phyloP scores from a whole-genome alignment of 2,329 filamentous ascomycete species.

The Sporothrix humicola region DNA sequence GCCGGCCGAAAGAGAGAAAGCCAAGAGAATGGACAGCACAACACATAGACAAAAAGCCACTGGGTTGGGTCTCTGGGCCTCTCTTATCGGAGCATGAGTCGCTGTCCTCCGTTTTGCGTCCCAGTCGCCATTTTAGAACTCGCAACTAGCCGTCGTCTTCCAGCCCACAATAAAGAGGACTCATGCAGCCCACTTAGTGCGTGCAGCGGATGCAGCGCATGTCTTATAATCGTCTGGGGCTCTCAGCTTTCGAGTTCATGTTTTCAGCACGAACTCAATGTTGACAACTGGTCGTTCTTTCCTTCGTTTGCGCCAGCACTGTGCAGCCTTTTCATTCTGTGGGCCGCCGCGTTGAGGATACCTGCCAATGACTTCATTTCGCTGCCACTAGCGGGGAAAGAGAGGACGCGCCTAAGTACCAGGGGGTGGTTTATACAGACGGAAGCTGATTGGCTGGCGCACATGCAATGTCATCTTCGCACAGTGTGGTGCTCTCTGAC shows the following conservation, averaged over 20 bases:
- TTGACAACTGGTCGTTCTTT: neutral
- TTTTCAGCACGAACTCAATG: neutral
- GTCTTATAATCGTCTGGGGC: neutral
- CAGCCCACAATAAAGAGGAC: constrained; percentile 8
- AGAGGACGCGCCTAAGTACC: neutral
- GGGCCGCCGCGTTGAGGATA: neutral
- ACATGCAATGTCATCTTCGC: neutral
- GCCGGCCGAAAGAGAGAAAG: neutral
- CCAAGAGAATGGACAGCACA: constrained; percentile 19
- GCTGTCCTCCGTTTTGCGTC: constrained; percentile 5
- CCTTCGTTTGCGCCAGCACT: neutral
- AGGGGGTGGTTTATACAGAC: neutral
- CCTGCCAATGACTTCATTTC: constrained; percentile 23
- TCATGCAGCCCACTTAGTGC: neutral
- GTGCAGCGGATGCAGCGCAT: neutral
- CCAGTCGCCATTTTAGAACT: neutral
- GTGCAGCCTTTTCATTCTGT: neutral
- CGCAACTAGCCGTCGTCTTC: neutral
- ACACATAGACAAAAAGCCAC: too few relatives aligned
- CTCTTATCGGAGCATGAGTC: neutral
- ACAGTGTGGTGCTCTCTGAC: neutral
- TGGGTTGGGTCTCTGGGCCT: too few relatives aligned
- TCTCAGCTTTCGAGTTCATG: neutral
- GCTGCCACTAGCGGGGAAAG: neutral
- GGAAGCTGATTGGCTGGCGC: neutral